Evolutionary conservation across 169 alveolate genomes (phyloP), one percentile per base, ranked within the genome.

Genomic region (Eimeria sp.): DNA sequence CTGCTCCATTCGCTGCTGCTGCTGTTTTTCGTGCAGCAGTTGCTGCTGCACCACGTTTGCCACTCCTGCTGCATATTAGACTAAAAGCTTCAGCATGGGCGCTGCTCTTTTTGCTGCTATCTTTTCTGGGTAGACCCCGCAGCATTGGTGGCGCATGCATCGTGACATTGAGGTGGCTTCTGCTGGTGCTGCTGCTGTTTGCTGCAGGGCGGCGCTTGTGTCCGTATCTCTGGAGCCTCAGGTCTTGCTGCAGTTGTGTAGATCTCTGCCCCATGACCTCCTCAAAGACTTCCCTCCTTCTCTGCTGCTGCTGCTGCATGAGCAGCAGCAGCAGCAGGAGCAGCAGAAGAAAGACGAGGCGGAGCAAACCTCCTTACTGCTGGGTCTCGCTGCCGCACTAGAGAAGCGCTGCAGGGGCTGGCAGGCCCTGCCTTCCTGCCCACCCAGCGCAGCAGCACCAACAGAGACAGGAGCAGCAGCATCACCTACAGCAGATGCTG

Each of bases 231-330:
- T 85, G 77, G 76, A 85, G 40, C 93, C 93, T 23, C 93, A 85
- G 37, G 76, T 62, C 33, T 64, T 85, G 82, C 68, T 30, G 82
- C 93, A 85, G 93, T 54, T 85, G 64, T 85, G 93, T 80, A 52
- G 56, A 30, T 85, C 93, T 43, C 54, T 85, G 40, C 93, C 93
- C 37, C 93, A 62, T 37, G 93, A 85, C 46, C 80, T 85, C 52
- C 80, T 85, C 46, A 62, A 40, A 49, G 93, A 85, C 49, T 40
- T 85, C 30, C 62, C 93, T 16, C 83, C 93, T 2, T 62, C 93
- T 23, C n/a, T 85, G 93, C 66, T 85, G 93, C 66, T 85, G 77
- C 93, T 85, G 82, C 93, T 85, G 93, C 93, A 85, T 80, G 93
- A 58, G 77, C 80, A 64, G 64, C 93, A 85, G 82, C 93, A 64